A percentile compares a stretch with the other conserved stretches of the same genome.
These are phyloP conservation scores for Leccinum subrobustum DNA, from an alignment of 1,284 basidiomycete genomes.

Conservation along the genomic window DNA sequence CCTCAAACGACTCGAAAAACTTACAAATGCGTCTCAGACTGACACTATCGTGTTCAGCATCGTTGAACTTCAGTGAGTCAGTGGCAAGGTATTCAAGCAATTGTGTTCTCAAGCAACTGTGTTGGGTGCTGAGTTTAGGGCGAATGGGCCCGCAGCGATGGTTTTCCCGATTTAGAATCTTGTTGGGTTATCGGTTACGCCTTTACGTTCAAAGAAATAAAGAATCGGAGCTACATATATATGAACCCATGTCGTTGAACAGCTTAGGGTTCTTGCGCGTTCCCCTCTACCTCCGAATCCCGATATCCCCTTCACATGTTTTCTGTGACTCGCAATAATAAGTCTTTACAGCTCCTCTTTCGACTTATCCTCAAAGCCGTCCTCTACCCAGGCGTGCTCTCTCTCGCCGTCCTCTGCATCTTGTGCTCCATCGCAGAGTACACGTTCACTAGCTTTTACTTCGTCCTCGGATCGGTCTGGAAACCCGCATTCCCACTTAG, in stretches of 20 bases:
- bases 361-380: neutral
- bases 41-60: neutral
- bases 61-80: neutral
- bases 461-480: conserved; percentile 14
- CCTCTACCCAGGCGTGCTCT: neutral
- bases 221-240: neutral
- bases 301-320: conserved; percentile 4
- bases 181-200: too few relatives aligned
- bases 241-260: neutral
- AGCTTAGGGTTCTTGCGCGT: too few relatives aligned
- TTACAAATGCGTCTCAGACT: neutral
- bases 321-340: neutral
- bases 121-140: too few relatives aligned
- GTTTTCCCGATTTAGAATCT: neutral
- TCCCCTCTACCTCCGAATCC: neutral
- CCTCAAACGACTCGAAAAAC: neutral
- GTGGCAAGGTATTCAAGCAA: neutral
- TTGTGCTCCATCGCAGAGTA: conserved; percentile 17
- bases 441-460: conserved; percentile 11
- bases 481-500: conserved; percentile 19
- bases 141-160: too few relatives aligned
- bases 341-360: neutral
- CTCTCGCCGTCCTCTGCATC: neutral
- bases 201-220: neutral
- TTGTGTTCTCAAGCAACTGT: too few relatives aligned